Base-by-base conservation (phyloP, 441 rosid genomes). In the Corymbia citriodora region DNA sequence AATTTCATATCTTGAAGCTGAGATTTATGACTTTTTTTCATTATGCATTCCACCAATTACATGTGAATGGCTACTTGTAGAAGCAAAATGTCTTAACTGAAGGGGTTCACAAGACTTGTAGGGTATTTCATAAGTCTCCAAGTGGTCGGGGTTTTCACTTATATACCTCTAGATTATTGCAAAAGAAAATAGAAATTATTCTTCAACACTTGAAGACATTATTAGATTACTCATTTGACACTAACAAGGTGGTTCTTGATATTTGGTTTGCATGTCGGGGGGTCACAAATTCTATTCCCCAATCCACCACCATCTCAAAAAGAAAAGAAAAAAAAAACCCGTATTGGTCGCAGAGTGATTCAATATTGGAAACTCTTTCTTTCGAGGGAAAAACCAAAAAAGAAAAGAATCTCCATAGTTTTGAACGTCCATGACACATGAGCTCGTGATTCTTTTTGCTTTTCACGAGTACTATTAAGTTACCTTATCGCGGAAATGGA, bases 71-170 rank as follows among this genome's bases (percentile, higher is more conserved):
- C 1, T 14, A 40, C 5, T 21, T 79, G 10, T 13, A 12, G 2
- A 2, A 9, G 6, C 18, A 40, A 79, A 79, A 79, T 27, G 9
- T 0, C 1, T 2, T 15, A 74, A 21, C 16, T 74, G 11, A 74
- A 36, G 0, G 10, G 1, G 2, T 74, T 74, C 9, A 21, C 2
- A 1, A 74, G 6, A 21, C 9, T 74, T 79, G 17, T 0, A 45
- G 3, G 16, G 1, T 79, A 9, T 40, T 21, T 0, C 9, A 0
- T 7, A 79, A 0, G 16, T 40, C 8, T 79, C 2, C 16, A 3
- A 40, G 1, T 13, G 3, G 17, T 21, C 7, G 16, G 12, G 9
- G 3, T 2, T 0, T 0, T 40, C 17, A 13, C 17, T 63, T 13
- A 27, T 8, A 4, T 29, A 15, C 17, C 8, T 15, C 1, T 36